These are phyloP conservation scores for Xylaria curta DNA, from an alignment of 495 filamentous ascomycete species.

Conservation along the genomic window DNA sequence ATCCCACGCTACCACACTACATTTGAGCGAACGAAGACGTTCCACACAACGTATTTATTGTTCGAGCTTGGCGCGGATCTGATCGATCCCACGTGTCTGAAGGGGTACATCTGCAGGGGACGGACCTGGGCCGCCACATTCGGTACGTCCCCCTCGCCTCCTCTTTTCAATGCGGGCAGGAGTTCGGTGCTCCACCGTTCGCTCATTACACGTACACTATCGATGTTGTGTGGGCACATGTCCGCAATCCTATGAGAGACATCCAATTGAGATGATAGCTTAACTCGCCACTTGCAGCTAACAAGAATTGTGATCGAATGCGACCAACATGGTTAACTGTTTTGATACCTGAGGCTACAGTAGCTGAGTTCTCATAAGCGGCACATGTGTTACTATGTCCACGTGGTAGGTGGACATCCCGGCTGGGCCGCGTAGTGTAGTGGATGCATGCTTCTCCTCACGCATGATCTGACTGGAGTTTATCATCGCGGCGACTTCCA, in stretches of 20 bases:
- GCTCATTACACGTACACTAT: conserved; percentile 8
- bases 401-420: conserved; percentile 11
- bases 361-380: not conserved
- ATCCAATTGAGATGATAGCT: not conserved
- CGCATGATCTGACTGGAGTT: not conserved
- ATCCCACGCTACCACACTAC: conserved; percentile 9
- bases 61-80: conserved; percentile 13
- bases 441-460: conserved; percentile 3
- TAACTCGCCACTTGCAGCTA: not conserved
- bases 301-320: not conserved
- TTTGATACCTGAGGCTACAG: not conserved
- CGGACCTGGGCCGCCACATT: conserved; percentile 3
- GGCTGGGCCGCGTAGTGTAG: not conserved
- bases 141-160: not conserved
- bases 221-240: not conserved
- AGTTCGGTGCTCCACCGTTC: conserved; percentile 13
- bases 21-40: not conserved
- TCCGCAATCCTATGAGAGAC: not conserved
- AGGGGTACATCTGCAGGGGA: conserved; percentile 4
- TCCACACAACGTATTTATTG: conserved; percentile 11
- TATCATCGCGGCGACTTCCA: not conserved
- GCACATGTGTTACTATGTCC: not conserved
- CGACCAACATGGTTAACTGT: not conserved
- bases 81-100: conserved; percentile 13
- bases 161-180: conserved; percentile 3